Base-by-base conservation (phyloP, 352 stramenopile genomes). In the Phytopythium oedochilum region DNA sequence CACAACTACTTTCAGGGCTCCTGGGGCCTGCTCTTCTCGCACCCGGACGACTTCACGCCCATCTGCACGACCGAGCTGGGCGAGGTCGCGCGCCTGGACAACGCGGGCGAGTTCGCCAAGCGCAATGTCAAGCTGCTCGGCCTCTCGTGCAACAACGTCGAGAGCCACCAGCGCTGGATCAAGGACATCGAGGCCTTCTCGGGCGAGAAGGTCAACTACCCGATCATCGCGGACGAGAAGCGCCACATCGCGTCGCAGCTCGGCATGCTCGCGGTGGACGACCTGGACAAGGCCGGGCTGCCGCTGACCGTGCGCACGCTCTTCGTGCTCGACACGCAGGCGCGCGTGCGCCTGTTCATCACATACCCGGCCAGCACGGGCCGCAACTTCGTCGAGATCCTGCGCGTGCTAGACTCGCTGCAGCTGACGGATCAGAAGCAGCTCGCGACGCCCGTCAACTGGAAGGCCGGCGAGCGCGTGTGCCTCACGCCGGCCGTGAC, bases 1-100 rank as follows among this genome's bases (percentile, higher is more conserved):
- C 75, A 92, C 45, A 53, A 68, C 29, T 89, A 89, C 70, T 80
- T 92, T 47, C 65, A 64, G 9, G 75, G 70, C 47, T 71, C 61
- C 6, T 92, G 78, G 83, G 78, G 70, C 2, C 45, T 89, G 54
- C 59, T 97, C 17, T 95, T 95, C 63, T 91, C 68, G 53, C 89
- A 97, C 57, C 91, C 89, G 20, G 84, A 88, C 50, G 89, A 98
- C 67, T 97, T 96, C 66, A 97, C 89, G 34, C 92, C 92, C 17
- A 92, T 98, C 50, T 97, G 90, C 69, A 98, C 90, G 15, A 98
- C 90, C 3, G 91, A 98, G 61, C 77, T 98, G 53, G 89, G 89
- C 43, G 81, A 89, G 39, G 73, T 94, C 20, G 83, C 88, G 35
- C 81, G 86, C n/a, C 72, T 96, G 25, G 74, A 89, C 53, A 86